Evolutionary conservation across 2,329 filamentous ascomycete genomes (phyloP).

Genomic region (Monosporascus sp.): DNA sequence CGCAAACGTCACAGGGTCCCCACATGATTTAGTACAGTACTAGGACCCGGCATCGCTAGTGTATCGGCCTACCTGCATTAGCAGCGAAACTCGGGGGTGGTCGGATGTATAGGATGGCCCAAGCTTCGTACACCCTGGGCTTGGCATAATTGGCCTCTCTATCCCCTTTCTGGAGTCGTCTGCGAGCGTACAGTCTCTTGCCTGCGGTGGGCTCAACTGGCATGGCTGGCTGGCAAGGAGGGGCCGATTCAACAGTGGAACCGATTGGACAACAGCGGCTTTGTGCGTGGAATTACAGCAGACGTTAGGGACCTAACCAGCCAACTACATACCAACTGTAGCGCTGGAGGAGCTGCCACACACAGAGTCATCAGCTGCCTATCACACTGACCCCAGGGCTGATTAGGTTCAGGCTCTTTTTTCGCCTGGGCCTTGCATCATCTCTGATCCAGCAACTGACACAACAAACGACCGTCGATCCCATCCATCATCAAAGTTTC

Average conservation of each 20-base stretch:
- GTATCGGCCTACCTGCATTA: background rate
- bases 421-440: background rate
- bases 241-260: no score
- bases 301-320: background rate
- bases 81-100: background rate
- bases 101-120: constrained; percentile 5
- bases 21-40: background rate
- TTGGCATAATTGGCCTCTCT: background rate
- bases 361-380: no score
- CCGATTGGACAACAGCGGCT: background rate
- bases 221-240: no score
- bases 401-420: background rate
- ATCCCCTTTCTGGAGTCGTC: background rate
- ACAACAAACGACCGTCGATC: constrained; percentile 4
- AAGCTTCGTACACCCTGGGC: constrained; percentile 1
- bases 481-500: background rate
- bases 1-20: constrained; percentile 26
- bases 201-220: no score
- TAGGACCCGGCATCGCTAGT: background rate
- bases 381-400: no score
- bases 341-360: background rate
- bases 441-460: background rate
- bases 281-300: constrained; percentile 5
- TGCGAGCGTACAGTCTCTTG: no score
- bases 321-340: no score